These are phyloP conservation scores for Phytophthora sp. DNA, from an alignment of 352 stramenopile genomes.

Conservation along the genomic window DNA sequence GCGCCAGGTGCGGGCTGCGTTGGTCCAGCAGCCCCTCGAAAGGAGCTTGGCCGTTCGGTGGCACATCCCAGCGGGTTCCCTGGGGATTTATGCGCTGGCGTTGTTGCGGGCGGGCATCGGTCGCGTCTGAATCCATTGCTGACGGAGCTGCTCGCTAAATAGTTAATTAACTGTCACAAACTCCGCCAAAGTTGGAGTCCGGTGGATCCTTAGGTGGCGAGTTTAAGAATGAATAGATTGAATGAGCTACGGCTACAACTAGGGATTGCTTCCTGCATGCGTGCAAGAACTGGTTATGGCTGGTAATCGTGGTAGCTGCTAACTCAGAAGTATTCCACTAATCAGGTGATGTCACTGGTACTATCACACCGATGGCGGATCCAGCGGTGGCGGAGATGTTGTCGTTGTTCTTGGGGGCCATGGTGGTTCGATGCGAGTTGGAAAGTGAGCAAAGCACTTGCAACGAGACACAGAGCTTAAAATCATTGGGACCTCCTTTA, in stretches of 20 bases:
- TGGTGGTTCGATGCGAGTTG: slow-evolving; percentile 26
- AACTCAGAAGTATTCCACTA: no score
- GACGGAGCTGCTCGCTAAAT: slow-evolving; percentile 1
- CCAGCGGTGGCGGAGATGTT: background rate
- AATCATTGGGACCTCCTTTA: no score
- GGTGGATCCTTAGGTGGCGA: no score
- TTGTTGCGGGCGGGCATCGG: background rate
- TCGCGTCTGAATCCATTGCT: slow-evolving; percentile 3
- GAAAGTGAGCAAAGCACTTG: slow-evolving; percentile 17
- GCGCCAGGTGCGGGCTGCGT: background rate
- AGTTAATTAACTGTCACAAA: slow-evolving; percentile 18
- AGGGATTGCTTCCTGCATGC: no score
- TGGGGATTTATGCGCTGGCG: background rate
- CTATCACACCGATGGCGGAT: background rate
- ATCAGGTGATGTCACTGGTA: no score
- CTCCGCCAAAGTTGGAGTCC: no score
- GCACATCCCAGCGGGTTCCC: slow-evolving; percentile 6
- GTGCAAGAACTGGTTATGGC: no score
- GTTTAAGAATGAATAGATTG: no score
- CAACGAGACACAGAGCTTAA: no score
- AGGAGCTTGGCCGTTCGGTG: background rate
- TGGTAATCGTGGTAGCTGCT: no score
- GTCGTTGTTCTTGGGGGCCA: slow-evolving; percentile 24
- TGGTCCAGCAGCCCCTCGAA: background rate
- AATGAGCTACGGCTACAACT: no score